Evolutionary conservation across 768 basidiomycete genomes (phyloP).

Genomic region (Tricholoma furcatifolium): DNA sequence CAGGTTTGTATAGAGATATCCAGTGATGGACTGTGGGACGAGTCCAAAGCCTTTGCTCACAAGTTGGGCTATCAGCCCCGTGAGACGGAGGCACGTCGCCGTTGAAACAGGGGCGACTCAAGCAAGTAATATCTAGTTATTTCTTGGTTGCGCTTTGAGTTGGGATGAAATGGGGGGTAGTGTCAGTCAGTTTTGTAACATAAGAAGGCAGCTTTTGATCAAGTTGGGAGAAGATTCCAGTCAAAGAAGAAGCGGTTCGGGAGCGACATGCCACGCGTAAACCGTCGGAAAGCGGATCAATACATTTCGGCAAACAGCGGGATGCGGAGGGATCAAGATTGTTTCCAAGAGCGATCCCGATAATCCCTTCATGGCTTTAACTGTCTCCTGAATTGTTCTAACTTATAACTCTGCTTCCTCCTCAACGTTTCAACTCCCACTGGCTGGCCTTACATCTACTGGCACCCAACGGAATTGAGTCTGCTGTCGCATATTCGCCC

Average conservation of each 20-base stretch:
- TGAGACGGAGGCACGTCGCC: background rate
- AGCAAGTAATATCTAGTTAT: background rate
- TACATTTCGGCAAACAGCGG: no score
- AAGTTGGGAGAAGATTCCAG: no score
- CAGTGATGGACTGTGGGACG: constrained; percentile 13
- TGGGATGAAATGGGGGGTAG: no score
- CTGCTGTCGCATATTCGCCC: background rate
- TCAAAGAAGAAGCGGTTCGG: no score
- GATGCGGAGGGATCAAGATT: no score
- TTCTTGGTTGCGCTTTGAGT: no score
- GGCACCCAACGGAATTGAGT: background rate
- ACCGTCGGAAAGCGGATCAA: no score
- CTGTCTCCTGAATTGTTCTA: background rate
- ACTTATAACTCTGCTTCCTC: background rate
- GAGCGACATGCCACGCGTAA: no score
- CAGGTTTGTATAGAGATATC: constrained; percentile 33
- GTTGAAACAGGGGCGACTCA: background rate
- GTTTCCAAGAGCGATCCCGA: background rate
- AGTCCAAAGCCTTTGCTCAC: constrained; percentile 10
- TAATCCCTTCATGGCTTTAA: constrained; percentile 5
- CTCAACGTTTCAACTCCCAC: background rate
- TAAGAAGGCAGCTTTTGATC: no score
- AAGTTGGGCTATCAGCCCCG: constrained; percentile 15
- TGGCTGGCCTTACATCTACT: constrained; percentile 3
- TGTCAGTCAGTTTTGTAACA: no score